Conservation (phyloP, 176 grass and related monocot genomes). For the Juncus effusus region DNA sequence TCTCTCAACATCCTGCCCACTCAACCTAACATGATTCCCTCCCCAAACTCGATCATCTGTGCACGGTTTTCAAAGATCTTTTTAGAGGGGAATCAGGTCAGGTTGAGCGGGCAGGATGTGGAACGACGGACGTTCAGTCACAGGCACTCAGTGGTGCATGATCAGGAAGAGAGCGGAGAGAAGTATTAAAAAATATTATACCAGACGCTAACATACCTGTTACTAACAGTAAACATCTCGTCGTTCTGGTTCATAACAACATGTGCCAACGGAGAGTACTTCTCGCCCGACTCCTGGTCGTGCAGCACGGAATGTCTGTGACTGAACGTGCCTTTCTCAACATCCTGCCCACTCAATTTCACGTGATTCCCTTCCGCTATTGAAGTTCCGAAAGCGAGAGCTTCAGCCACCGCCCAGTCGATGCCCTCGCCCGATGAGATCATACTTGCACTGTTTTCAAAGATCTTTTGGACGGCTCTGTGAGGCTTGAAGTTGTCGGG, state of each 20-base stretch:
- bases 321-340: constrained; percentile 95
- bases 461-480: constrained; percentile 92
- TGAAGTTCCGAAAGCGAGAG: constrained; percentile 89
- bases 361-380: constrained; percentile 95
- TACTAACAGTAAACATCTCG: constrained; percentile 66
- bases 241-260: constrained; percentile 49
- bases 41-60: too few relatives aligned
- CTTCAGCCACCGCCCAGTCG: constrained; percentile 91
- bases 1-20: constrained; percentile 95
- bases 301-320: constrained; percentile 86
- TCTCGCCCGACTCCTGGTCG: constrained; percentile 69
- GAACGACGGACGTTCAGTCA: constrained; percentile 71
- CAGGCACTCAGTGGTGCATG: not conserved
- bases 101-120: constrained; percentile 91
- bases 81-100: constrained; percentile 83
- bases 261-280: constrained; percentile 54
- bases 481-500: constrained; percentile 95
- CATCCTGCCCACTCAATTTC: constrained; percentile 91
- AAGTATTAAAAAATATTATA: constrained; percentile 13
- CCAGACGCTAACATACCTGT: constrained; percentile 59
- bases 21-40: constrained; percentile 20
- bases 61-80: too few relatives aligned
- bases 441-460: constrained; percentile 68
- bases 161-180: too few relatives aligned
- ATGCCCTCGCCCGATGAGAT: constrained; percentile 83